These are phyloP conservation scores for Kwoniella pini DNA, from an alignment of 768 basidiomycete genomes.

Conservation along the genomic window DNA sequence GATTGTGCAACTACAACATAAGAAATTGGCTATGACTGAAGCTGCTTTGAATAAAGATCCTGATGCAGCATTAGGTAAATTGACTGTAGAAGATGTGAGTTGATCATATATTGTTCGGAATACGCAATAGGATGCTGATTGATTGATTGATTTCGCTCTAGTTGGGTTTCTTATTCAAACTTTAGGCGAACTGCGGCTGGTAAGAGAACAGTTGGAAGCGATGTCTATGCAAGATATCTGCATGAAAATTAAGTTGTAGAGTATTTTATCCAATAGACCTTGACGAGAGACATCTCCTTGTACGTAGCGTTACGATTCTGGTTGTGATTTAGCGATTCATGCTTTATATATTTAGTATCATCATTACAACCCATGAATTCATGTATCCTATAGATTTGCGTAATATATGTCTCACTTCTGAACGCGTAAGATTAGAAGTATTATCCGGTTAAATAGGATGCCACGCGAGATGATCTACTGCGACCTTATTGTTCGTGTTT, in stretches of 20 bases:
- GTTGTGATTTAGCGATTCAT: too few relatives aligned
- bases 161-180: constrained; percentile 54
- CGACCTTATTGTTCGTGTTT: neutral
- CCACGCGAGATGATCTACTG: neutral
- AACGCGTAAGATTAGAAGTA: too few relatives aligned
- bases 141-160: constrained; percentile 7
- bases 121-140: neutral
- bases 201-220: too few relatives aligned
- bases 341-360: too few relatives aligned
- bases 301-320: too few relatives aligned
- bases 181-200: constrained; percentile 21
- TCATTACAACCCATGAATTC: too few relatives aligned
- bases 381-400: too few relatives aligned
- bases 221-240: neutral
- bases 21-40: constrained; percentile 90
- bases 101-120: neutral
- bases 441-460: neutral
- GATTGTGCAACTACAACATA: constrained; percentile 96
- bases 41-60: constrained; percentile 47
- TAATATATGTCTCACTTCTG: too few relatives aligned
- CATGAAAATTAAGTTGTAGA: too few relatives aligned
- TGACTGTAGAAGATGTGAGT: constrained; percentile 70
- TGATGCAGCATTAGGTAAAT: constrained; percentile 80
- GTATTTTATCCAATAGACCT: too few relatives aligned
- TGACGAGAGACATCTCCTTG: too few relatives aligned